Base-by-base conservation (phyloP, 2,329 filamentous ascomycete genomes). In the Dothideomycetidae sp. region DNA sequence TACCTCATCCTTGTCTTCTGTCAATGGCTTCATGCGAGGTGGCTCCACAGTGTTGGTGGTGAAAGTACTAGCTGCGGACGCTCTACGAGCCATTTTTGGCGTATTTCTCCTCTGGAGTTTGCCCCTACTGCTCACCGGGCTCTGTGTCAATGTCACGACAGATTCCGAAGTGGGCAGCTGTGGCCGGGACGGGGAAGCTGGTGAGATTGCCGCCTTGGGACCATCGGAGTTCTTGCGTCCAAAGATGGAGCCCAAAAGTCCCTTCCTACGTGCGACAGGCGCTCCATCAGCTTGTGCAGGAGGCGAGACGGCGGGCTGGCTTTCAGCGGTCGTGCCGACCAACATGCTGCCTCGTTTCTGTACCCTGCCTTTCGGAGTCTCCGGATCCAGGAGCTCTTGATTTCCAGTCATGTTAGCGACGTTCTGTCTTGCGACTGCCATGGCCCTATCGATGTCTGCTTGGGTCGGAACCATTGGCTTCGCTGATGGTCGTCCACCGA, bases 31-130 rank as follows among this genome's bases (percentile, higher is more conserved):
- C 29, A 36, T 37, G 13, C 31, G 19, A 5, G 29, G 9, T 2
- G 5, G 17, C 5, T 13, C 16, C 10, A 32, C 5, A 3, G 21
- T 33, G 13, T 12, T 29, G 3, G 17, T 21, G 13, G 32, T 31
- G 14, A 14, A 21, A 14, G 23, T 31, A 15, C 33, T 40, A 2
- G 10, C n/a, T n/a, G 33, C 28, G 10, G 32, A 31, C 3, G n/a
- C 23, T 13, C 14, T 13, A 3, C 38, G 21, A 12, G 23, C 13
- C 14, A 35, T 48, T 28, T 57, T 56, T 12, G 55, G 53, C 5
- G 50, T 59, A 31, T 48, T 57, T 14, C 60, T 60, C 42, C 70
- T 67, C 44, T 70, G 66, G 9, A 71, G 50, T 44, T 63, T 67
- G 1, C 57, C 56, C 30, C 49, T 49, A 21, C 42, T 48, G 14